A percentile compares a stretch with the other conserved stretches of the same genome.
Evolutionary conservation across 192 early-diverging fungal genomes (phyloP).

Genomic region (Dissophora ornata): DNA sequence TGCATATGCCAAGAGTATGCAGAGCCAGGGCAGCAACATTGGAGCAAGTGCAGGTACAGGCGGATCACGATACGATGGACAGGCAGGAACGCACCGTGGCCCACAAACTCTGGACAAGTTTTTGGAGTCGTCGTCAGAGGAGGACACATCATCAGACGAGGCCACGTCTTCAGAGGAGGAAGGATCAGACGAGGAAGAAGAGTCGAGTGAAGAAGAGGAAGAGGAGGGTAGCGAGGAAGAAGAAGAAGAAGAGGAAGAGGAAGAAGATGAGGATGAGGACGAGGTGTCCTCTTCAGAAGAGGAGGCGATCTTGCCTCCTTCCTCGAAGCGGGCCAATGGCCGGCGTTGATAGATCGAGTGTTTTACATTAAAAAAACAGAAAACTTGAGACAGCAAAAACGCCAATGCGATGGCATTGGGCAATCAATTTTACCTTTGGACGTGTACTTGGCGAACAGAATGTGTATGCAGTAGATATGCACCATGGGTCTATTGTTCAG

Average conservation of each 20-base stretch:
- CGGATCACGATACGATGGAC: slow-evolving; percentile 22
- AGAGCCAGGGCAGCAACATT: background rate
- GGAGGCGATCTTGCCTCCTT: slow-evolving; percentile 32
- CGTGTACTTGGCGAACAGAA: too few relatives aligned
- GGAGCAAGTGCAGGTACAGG: background rate
- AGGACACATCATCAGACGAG: slow-evolving; percentile 52
- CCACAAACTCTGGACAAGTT: slow-evolving; percentile 61
- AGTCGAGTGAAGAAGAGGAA: slow-evolving; percentile 52
- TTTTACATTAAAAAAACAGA: background rate
- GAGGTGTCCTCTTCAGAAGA: slow-evolving; percentile 45
- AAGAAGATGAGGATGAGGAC: slow-evolving; percentile 32
- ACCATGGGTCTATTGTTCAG: too few relatives aligned
- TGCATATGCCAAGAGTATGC: slow-evolving; percentile 33
- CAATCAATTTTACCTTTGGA: too few relatives aligned
- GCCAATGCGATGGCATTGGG: too few relatives aligned
- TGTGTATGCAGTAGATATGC: too few relatives aligned
- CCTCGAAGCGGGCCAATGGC: slow-evolving; percentile 20
- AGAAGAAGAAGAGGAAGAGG: slow-evolving; percentile 21
- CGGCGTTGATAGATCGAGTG: slow-evolving; percentile 7
- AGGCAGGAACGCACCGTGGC: slow-evolving; percentile 45
- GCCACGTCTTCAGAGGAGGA: slow-evolving; percentile 45
- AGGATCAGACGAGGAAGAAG: slow-evolving; percentile 56
- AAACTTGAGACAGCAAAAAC: too few relatives aligned
- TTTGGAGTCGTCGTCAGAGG: slow-evolving; percentile 51
- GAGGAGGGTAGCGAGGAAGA: slow-evolving; percentile 35